These are phyloP conservation scores for Pseudoscleropodium purum DNA, from an alignment of 225 moss, liverwort and hornwort species.

Conservation along the genomic window DNA sequence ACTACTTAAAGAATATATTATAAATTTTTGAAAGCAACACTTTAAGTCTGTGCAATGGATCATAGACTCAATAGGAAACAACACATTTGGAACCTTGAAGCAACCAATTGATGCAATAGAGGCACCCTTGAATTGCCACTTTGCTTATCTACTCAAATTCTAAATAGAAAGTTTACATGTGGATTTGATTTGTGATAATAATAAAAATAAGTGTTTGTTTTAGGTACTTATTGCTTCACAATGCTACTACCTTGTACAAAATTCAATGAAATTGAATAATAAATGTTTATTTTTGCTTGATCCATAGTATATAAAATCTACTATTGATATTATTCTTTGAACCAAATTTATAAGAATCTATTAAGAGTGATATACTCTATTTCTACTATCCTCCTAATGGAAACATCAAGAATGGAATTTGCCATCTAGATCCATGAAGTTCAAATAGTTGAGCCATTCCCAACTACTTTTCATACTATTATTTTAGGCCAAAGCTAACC, in stretches of 20 bases:
- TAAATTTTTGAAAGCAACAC: not conserved
- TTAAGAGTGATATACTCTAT: not conserved
- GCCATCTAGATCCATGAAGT: rapidly evolving
- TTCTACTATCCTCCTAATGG: rapidly evolving
- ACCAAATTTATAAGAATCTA: not conserved
- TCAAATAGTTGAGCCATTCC: not conserved
- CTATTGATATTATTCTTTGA: not conserved
- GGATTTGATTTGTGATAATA: not conserved
- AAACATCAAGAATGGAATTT: not conserved
- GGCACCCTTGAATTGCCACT: not conserved
- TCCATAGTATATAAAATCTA: too few species aligned
- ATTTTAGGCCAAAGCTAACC: not conserved
- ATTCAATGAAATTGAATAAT: not conserved
- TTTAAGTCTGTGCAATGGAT: rapidly evolving
- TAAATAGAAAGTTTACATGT: rapidly evolving
- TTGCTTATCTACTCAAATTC: not conserved
- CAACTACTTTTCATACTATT: rapidly evolving
- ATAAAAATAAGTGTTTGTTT: not conserved
- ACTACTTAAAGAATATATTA: rapidly evolving
- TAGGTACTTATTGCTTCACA: rapidly evolving
- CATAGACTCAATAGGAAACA: not conserved
- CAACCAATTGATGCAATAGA: not conserved
- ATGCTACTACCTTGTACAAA: not conserved
- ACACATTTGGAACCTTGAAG: not conserved
- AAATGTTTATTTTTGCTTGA: too few species aligned